Conservation (phyloP, 306 rosid species). For the Prunus kanzakura region DNA sequence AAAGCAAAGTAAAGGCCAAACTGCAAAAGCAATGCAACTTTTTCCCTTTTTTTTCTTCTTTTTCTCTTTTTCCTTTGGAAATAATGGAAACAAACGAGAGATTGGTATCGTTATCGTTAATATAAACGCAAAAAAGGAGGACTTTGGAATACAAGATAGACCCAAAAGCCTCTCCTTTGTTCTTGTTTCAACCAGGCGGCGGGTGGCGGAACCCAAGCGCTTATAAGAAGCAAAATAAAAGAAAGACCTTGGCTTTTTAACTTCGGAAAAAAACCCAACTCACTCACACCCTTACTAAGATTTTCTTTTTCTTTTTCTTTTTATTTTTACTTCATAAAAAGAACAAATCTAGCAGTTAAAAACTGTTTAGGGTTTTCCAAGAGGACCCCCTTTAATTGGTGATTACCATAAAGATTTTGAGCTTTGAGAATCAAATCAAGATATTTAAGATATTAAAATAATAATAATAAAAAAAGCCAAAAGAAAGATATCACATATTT, state of each 20-base stretch:
- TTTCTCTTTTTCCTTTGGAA: background rate
- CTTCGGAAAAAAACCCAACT: background rate
- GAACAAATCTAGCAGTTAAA: background rate
- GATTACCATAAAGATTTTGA: conserved; percentile 20
- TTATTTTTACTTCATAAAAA: background rate
- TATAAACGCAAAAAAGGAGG: conserved; percentile 1
- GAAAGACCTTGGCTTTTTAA: conserved; percentile 5
- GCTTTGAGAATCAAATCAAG: conserved; percentile 32
- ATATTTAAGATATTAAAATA: background rate
- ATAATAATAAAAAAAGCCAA: no score
- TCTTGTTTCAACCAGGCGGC: conserved; percentile 27
- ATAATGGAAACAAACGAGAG: background rate
- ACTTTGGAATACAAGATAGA: conserved; percentile 30
- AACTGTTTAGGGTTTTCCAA: conserved; percentile 6
- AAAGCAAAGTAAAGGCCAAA: background rate
- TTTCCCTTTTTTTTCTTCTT: background rate
- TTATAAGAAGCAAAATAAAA: background rate
- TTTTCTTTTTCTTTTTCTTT: background rate
- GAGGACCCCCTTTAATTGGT: background rate
- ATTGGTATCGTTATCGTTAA: background rate
- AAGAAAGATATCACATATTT: background rate
- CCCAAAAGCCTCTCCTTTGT: conserved; percentile 14
- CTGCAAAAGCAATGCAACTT: conserved; percentile 21
- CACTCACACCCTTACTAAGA: background rate
- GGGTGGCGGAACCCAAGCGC: conserved; percentile 19